Percentiles rank a stretch among this genome's conserved stretches.
Conservation (phyloP, 179 eudicot genomes). For the Sideroxylon spinosum region DNA sequence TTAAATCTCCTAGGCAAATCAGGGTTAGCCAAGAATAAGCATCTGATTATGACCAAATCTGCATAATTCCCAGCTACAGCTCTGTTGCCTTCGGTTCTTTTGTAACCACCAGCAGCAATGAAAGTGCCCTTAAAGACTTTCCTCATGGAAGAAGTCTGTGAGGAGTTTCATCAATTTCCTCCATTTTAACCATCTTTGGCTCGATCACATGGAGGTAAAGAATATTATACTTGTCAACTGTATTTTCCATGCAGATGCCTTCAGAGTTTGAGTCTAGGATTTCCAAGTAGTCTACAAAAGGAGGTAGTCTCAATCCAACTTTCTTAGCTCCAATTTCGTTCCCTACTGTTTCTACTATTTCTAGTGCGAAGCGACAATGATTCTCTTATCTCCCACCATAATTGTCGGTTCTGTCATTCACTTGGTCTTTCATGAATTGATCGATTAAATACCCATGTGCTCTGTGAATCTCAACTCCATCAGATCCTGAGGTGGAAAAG, state of each 20-base stretch:
- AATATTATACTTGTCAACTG: slow-evolving; percentile 6
- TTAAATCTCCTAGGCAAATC: slow-evolving; percentile 15
- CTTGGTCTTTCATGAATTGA: slow-evolving; percentile 20
- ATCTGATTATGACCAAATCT: slow-evolving; percentile 18
- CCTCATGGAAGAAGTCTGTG: slow-evolving; percentile 16
- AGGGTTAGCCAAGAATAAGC: slow-evolving; percentile 17
- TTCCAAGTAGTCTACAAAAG: slow-evolving; percentile 14
- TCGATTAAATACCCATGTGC: slow-evolving; percentile 26
- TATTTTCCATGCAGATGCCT: slow-evolving; percentile 18
- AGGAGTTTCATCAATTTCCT: neutral
- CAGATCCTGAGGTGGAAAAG: slow-evolving; percentile 16
- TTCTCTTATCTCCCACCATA: slow-evolving; percentile 23
- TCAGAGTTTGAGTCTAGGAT: slow-evolving; percentile 16
- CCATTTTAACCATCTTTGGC: neutral
- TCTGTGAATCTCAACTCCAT: slow-evolving; percentile 27
- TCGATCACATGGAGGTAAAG: slow-evolving; percentile 22
- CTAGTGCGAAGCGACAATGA: slow-evolving; percentile 20
- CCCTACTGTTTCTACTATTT: slow-evolving; percentile 18
- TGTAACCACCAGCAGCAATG: slow-evolving; percentile 22
- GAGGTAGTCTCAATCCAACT: slow-evolving; percentile 21
- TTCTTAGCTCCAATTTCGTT: slow-evolving; percentile 18
- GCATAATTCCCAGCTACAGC: slow-evolving; percentile 13
- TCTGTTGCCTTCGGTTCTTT: slow-evolving; percentile 14
- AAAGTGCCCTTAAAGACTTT: slow-evolving; percentile 24
- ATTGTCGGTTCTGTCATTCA: slow-evolving; percentile 20